Evolutionary conservation across 441 rosid species (phyloP).

Genomic region (Flueggea neowawraea): DNA sequence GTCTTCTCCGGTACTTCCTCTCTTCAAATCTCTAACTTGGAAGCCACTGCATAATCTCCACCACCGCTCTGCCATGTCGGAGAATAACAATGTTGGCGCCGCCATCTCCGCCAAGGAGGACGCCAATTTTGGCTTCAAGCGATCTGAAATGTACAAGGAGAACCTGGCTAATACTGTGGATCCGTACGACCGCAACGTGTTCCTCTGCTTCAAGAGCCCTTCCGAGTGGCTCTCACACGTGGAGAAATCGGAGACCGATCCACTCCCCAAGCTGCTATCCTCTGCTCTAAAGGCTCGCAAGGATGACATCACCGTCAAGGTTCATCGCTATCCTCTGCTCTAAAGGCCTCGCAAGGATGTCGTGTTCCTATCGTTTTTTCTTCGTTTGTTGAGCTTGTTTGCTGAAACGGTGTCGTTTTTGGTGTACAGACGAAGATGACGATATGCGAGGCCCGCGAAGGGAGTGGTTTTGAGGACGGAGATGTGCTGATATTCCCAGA

Average conservation of each 20-base stretch:
- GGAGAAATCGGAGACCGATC: conserved; percentile 48
- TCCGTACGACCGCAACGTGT: conserved; percentile 74
- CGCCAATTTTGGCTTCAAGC: conserved; percentile 59
- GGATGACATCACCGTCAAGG: conserved; percentile 57
- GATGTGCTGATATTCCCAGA: conserved; percentile 93
- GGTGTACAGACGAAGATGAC: conserved; percentile 58
- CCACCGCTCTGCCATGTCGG: conserved; percentile 23
- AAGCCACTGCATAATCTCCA: too few relatives aligned
- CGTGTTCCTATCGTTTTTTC: conserved; percentile 1
- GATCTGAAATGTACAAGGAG: conserved; percentile 63
- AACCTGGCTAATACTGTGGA: conserved; percentile 64
- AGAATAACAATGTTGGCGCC: conserved; percentile 18
- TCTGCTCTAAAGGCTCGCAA: conserved; percentile 64
- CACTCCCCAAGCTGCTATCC: conserved; percentile 60
- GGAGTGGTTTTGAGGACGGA: conserved; percentile 46
- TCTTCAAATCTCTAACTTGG: too few relatives aligned
- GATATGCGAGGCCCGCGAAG: conserved; percentile 63
- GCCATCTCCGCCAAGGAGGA: conserved; percentile 31
- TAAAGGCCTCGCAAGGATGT: too few relatives aligned
- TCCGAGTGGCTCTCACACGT: conserved; percentile 67
- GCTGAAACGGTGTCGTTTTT: background rate
- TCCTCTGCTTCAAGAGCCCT: conserved; percentile 63
- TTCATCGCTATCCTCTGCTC: too few relatives aligned
- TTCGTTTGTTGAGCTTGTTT: background rate
- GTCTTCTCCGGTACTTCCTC: too few relatives aligned